Evolutionary conservation across 1,284 basidiomycete species (phyloP).

Genomic region (Pascua sp.): DNA sequence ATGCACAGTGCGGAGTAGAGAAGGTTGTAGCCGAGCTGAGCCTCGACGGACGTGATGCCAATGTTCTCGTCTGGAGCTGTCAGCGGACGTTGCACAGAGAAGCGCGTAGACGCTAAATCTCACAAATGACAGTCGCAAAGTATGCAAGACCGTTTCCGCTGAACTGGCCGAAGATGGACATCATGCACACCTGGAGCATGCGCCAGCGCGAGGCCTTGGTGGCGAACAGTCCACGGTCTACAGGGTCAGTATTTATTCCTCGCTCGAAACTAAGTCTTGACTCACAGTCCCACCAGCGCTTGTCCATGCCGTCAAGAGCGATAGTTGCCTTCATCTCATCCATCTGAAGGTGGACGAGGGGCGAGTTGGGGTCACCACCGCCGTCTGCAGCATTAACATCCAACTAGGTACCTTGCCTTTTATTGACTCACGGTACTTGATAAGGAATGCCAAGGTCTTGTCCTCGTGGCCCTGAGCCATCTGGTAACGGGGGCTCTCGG

Average conservation of each 20-base stretch:
- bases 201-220: slow-evolving; percentile 33
- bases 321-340: slow-evolving; percentile 59
- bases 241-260: too few species aligned
- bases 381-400: slow-evolving; percentile 16
- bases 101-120: not conserved
- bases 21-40: slow-evolving; percentile 55
- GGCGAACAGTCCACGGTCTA: slow-evolving; percentile 32
- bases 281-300: slow-evolving; percentile 56
- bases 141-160: slow-evolving; percentile 54
- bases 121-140: slow-evolving; percentile 48
- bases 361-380: slow-evolving; percentile 33
- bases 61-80: slow-evolving; percentile 8
- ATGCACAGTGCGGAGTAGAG: slow-evolving; percentile 56
- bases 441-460: slow-evolving; percentile 67
- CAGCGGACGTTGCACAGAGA: too few species aligned
- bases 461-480: slow-evolving; percentile 49
- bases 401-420: not conserved
- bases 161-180: slow-evolving; percentile 53
- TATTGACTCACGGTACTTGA: slow-evolving; percentile 56
- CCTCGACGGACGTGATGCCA: slow-evolving; percentile 15
- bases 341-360: slow-evolving; percentile 56
- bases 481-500: slow-evolving; percentile 30
- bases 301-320: slow-evolving; percentile 58
- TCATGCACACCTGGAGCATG: slow-evolving; percentile 41
- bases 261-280: too few species aligned